Percentiles rank a stretch among this genome's conserved stretches.
Conservation (phyloP, 1,284 basidiomycete genomes). For the Xerocomus minutiporus region DNA sequence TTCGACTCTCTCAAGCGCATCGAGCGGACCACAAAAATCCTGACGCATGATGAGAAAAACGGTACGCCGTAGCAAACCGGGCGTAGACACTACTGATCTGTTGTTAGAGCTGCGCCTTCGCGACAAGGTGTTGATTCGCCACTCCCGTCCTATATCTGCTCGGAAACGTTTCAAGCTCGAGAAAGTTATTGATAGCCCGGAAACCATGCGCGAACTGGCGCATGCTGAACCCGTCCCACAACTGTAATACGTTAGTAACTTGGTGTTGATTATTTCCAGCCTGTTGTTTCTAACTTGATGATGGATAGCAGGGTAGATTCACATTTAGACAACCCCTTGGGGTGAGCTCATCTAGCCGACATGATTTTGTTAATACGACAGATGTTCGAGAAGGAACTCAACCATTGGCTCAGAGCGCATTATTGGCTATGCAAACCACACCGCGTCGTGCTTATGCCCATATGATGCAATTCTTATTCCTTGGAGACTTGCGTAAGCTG, state of each 20-base stretch:
- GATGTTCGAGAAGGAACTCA: conserved; percentile 7
- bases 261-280: not conserved
- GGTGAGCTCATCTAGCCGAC: conserved; percentile 14
- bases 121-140: conserved; percentile 70
- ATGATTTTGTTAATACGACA: conserved; percentile 11
- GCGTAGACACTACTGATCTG: conserved; percentile 12
- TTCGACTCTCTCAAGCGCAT: conserved; percentile 46
- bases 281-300: not conserved
- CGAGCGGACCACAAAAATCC: conserved; percentile 68
- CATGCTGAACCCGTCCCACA: conserved; percentile 12
- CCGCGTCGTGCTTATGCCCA: conserved; percentile 19
- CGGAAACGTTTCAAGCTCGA: conserved; percentile 71
- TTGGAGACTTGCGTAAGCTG: conserved; percentile 27
- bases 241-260: conserved; percentile 3
- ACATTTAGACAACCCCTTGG: conserved; percentile 3
- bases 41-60: conserved; percentile 68
- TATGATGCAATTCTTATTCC: conserved; percentile 33
- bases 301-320: not conserved
- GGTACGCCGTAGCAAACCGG: conserved; percentile 34
- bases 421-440: not conserved
- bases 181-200: conserved; percentile 61
- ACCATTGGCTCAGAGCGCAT: not conserved
- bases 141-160: conserved; percentile 73
- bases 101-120: conserved; percentile 56
- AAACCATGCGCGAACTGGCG: conserved; percentile 49